Evolutionary conservation across 495 filamentous ascomycete genomes (phyloP), one percentile per base, ranked within the genome.

Genomic region (Echria macrotheca): DNA sequence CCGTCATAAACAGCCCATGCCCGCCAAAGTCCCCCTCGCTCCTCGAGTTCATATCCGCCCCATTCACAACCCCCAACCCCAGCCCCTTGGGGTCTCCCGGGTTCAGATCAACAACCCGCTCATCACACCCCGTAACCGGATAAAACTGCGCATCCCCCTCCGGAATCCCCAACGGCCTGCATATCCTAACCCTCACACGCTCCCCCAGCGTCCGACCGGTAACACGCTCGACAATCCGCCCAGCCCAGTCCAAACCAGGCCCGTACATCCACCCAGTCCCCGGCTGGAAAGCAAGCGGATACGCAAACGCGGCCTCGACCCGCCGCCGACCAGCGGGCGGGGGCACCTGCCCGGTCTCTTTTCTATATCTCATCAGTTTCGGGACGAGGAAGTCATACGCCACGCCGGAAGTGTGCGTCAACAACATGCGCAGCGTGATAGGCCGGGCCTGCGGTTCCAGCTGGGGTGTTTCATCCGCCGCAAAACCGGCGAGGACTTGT

Each of bases 11-110:
- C 47, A 49, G 4, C n/a, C 45, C 50, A 26, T 44, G 53, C 21
- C 50, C 56, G 5, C 47, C 83, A 57, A 36, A 80, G 24, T 54
- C 40, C 10, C 53, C 57, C 24, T 41, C 40, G 55, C 41, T 14
- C 58, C 67, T 21, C 21, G 2, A 1, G 22, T 48, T 53, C 37
- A 47, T 9, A 0, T 44, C 37, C 14, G 5, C 14, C 68, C 71
- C 10, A 56, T 67, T 33, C 80, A 63, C n/a, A 79, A 57, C 51
- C 71, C 77, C 33, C 67, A 54, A 43, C 66, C 52, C 56, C 32
- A 54, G 4, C 10, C 51, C 55, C 14, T 61, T 52, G 2, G 56
- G 53, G 31, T 56, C 52, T 7, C 51, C 25, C 10, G 59, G 59
- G 21, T 61, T 61, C 8, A 61, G 11, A 12, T 60, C 54, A 5